Base-by-base conservation (phyloP, 2,329 filamentous ascomycete genomes). In the Fusarium hostae region DNA sequence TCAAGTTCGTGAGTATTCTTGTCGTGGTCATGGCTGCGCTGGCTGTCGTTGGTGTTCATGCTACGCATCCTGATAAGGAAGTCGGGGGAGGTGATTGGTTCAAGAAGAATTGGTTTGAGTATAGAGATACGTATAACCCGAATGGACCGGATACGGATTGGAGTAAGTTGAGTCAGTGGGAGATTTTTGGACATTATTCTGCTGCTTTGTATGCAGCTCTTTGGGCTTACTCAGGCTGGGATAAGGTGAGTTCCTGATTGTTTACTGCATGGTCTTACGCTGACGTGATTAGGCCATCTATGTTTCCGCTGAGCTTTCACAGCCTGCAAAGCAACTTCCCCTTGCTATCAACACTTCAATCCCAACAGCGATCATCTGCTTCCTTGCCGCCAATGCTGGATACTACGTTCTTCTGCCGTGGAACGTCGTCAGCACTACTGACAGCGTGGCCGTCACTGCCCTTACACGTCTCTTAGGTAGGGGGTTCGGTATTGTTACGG, bases 161-260 rank as follows among this genome's bases (percentile, higher is more conserved):
- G 87, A 75, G 76, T 1, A 67, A 75, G 3, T 72, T 91, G 44
- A 80, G 83, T 9, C 77, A 82, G 32, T 91, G 89, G 89, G 87
- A 89, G 61, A 82, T 87, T 15, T 84, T 90, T 30, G 89, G 89
- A 0, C 86, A 90, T 71, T 86, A 87, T 61, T 88, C 87, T 6
- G 85, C 88, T 2, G 89, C 89, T 0, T 81, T 91, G 2, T 91
- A 91, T 71, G 89, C 86, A 0, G 88, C 87, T 0, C 76, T 91
- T 0, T 91, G 89, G 89, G 89, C 87, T 0, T 91, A 90, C 65
- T 89, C 87, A 1, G 89, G 89, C 1, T 91, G 89, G 89, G 89
- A 91, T 60, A 91, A 90, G 80, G 88, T 87, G 41, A 80, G 83
- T 48, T 18, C 0, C n/a, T 18, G 0, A 4, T 12, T 2, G 0